phyloP scores from a whole-genome alignment of 495 filamentous ascomycete species.

The Poronia punctata region DNA sequence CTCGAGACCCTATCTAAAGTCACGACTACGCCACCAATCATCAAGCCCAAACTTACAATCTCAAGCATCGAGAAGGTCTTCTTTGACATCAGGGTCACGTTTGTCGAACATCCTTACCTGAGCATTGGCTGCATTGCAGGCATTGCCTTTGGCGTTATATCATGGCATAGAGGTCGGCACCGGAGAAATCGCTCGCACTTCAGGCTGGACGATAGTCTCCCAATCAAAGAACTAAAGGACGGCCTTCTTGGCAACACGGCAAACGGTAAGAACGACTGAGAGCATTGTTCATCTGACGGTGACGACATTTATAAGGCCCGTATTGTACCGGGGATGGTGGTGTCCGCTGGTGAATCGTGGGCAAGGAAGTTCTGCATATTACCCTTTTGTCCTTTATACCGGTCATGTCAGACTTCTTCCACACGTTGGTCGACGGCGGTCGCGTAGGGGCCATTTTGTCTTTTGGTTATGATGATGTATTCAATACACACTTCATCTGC shows the following conservation, averaged over 20 bases:
- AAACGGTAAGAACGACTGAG: constrained; percentile 76
- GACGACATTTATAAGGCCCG: constrained; percentile 7
- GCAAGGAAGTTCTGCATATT: constrained; percentile 27
- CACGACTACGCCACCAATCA: constrained; percentile 63
- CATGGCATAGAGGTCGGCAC: constrained; percentile 53
- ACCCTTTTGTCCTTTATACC: constrained; percentile 22
- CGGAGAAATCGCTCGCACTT: constrained; percentile 61
- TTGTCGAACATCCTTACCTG: constrained; percentile 65
- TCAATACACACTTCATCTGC: constrained; percentile 21
- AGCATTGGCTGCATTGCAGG: constrained; percentile 55
- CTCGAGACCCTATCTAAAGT: constrained; percentile 85
- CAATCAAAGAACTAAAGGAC: constrained; percentile 33
- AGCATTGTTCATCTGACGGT: constrained; percentile 5
- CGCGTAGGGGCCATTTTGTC: constrained; percentile 4
- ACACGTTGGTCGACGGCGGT: constrained; percentile 10
- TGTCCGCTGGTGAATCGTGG: constrained; percentile 19
- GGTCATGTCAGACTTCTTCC: constrained; percentile 14
- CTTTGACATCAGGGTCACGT: constrained; percentile 63
- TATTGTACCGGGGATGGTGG: constrained; percentile 13
- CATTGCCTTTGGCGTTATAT: constrained; percentile 38
- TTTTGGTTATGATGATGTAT: constrained; percentile 19
- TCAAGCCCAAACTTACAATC: constrained; percentile 81
- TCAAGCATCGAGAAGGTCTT: constrained; percentile 68
- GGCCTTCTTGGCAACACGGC: constrained; percentile 52
- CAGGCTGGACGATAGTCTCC: constrained; percentile 67